Evolutionary conservation across 225 moss, liverwort and hornwort species (phyloP), one percentile per base, ranked within the genome.

Genomic region (Lunularia cruciata): DNA sequence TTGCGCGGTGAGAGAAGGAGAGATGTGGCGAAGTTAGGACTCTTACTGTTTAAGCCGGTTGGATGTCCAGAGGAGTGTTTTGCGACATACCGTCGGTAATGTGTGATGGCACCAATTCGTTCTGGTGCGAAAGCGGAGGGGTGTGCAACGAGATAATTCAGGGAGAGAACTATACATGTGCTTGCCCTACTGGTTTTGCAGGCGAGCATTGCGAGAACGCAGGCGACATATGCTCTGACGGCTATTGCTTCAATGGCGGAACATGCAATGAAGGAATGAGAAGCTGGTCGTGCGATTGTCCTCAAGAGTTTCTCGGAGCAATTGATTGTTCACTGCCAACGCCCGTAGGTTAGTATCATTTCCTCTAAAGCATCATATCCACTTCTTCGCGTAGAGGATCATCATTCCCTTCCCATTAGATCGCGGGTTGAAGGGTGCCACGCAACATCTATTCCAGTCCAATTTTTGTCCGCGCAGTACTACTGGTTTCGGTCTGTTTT

Each of bases 221-320:
- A 55, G 94, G 91, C 34, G 51, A 8, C 58, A 0, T 0, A 8
- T 94, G 94, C 72, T 84, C 76, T 57, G 34, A 71, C 18, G 69
- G 39, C 0, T 86, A 47, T 67, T 94, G 94, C 82, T 94, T 79
- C 80, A 94, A 94, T 63, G 87, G 81, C 42, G 91, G 78, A 28
- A 75, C 71, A 9, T 94, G 94, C 72, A 19, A 40, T 28, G 20
- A 47, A 33, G 65, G 43, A 49, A 53, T n/a, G 11, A 38, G 57
- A 51, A 72, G 26, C 34, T 71, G 31, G 30, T 52, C 75, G 34
- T 94, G 94, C 68, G 63, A 27, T 52, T 94, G 94, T 79, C 85
- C 65, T 37, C 48, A 35, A 25, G 79, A 72, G 19, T 89, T 83
- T 83, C 75, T 33, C 72, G 94, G 94, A 31, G 84, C 84, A 57